Conservation (phyloP, 768 basidiomycete genomes). For the Pisolithus microcarpus region DNA sequence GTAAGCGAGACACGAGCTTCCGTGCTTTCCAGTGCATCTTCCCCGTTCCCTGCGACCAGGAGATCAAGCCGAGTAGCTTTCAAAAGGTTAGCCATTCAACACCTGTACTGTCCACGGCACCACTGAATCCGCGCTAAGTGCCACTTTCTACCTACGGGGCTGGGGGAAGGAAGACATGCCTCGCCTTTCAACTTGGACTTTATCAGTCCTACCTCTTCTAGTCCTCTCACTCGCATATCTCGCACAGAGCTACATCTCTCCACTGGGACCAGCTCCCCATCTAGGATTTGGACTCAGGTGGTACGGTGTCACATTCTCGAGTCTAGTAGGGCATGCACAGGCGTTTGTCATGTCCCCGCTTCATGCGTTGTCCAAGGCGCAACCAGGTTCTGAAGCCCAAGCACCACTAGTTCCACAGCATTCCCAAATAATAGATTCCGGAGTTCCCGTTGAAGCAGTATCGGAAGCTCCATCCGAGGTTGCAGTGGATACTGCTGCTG, state of each 20-base stretch:
- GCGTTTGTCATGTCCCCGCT: constrained; percentile 18
- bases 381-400: constrained; percentile 4
- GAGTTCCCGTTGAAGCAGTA: constrained; percentile 1
- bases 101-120: no score
- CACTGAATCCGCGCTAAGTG: background rate
- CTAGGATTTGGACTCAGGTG: constrained; percentile 19
- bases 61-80: no score
- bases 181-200: constrained; percentile 13
- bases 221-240: constrained; percentile 25
- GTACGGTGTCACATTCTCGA: constrained; percentile 18
- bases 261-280: constrained; percentile 26
- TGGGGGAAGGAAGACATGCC: constrained; percentile 13
- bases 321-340: constrained; percentile 19
- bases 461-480: background rate
- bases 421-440: background rate
- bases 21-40: background rate
- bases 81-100: no score
- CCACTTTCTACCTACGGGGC: background rate
- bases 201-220: constrained; percentile 19
- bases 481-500: background rate
- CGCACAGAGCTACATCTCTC: constrained; percentile 24
- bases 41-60: no score
- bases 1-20: background rate
- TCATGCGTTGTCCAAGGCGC: constrained; percentile 7
- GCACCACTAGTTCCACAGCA: background rate